Base-by-base conservation (phyloP, 305 asterid genomes). In the Plantago lanceolata region DNA sequence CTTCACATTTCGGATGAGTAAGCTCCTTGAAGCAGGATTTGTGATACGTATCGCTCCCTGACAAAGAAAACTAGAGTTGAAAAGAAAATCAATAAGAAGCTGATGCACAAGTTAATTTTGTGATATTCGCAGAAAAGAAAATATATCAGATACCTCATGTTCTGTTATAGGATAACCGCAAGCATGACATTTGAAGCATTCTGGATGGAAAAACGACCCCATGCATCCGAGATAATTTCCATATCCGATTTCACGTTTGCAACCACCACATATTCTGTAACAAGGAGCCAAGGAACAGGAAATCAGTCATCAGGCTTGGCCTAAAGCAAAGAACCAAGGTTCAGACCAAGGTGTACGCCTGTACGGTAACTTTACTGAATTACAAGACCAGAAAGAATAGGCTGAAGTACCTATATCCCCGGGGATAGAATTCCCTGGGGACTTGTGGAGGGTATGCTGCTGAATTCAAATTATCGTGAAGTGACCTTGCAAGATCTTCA, bases 1-100 rank as follows among this genome's bases (percentile, higher is more conserved):
- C 97, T 86, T 90, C 97, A 80, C 96, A 94, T 74, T 84, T 94
- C 43, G 97, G 99, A 86, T 90, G 96, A 52, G 88, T 85, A 68
- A 90, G 85, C 84, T 90, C 97, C 79, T 86, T 90, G 88, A 94
- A 94, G 83, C 99, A 94, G 24, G 91, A 78, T 73, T 88, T 88
- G 70, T 94, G 99, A 75, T 86, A 94, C 26, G 93, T 63, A 64
- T 88, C 84, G 56, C 74, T 88, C 71, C 95, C 90, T 79, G 96
- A 86, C 87, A 90, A 81, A 71, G 95, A 89, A 80, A 88, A 91
- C 96, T 90, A 79, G 81, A 82, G 78, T 73, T 81, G 77, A 75
- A 71, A 84, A 76, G 65, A 77, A 82, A 79, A 79, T 64, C 73
- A 68, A 74, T 83, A 77, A 72, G 82, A 75, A 75, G 69, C 59